phyloP scores from a whole-genome alignment of 805 yeast species.

The Spathaspora sp. region DNA sequence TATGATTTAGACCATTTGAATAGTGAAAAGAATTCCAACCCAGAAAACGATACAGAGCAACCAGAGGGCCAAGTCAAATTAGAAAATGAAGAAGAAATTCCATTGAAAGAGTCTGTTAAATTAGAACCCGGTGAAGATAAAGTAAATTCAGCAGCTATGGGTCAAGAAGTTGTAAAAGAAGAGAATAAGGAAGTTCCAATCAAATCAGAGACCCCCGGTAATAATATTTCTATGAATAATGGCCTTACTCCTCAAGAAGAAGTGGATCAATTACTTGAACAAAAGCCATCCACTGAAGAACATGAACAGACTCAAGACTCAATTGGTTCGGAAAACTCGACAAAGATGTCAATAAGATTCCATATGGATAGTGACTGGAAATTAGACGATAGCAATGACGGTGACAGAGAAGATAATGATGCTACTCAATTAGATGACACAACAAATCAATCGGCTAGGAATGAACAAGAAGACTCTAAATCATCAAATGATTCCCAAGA shows the following conservation, averaged over 20 bases:
- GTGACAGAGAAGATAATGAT: slow-evolving; percentile 36
- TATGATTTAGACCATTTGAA: background rate
- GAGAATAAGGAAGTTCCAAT: background rate
- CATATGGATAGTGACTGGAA: slow-evolving; percentile 36
- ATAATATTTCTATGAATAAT: slow-evolving; percentile 1
- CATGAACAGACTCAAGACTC: slow-evolving; percentile 1
- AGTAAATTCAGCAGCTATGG: no score
- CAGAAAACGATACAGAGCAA: background rate
- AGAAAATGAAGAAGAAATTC: background rate
- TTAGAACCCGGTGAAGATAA: background rate
- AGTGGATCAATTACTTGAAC: slow-evolving; percentile 1
- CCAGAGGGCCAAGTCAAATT: background rate
- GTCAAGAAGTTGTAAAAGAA: background rate
- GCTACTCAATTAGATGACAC: slow-evolving; percentile 10
- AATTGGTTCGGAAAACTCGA: slow-evolving; percentile 9
- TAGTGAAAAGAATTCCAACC: background rate
- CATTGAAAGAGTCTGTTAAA: background rate
- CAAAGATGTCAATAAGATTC: slow-evolving; percentile 22
- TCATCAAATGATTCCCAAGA: slow-evolving; percentile 9
- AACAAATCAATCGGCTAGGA: background rate
- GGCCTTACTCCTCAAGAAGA: slow-evolving; percentile 9
- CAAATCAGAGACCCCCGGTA: background rate
- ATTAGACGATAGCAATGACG: slow-evolving; percentile 36
- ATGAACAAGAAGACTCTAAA: background rate
- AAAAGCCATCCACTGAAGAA: background rate